Conservation (phyloP, 345 rosid species). For the Hibiscus tridactylites region DNA sequence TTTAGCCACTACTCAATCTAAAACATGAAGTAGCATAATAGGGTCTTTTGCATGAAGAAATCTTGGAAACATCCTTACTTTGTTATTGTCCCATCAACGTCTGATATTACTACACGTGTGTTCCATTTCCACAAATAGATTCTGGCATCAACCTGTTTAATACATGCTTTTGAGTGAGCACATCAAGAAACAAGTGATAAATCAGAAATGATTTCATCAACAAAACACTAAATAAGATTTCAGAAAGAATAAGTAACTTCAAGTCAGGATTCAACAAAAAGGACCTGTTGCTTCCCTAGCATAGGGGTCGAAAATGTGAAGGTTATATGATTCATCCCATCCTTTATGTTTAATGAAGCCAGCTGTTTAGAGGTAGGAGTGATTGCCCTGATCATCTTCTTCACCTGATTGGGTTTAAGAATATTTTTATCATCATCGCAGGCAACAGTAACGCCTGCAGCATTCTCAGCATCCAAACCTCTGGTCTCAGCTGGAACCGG, state of each 20-base stretch:
- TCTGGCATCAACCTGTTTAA: constrained; percentile 78
- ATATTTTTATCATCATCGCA: constrained; percentile 21
- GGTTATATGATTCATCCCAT: constrained; percentile 64
- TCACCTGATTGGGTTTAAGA: constrained; percentile 29
- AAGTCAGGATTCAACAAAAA: constrained; percentile 9
- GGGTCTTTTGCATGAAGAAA: not conserved
- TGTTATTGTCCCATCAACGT: constrained; percentile 98
- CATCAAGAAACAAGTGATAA: constrained; percentile 6
- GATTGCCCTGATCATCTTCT: constrained; percentile 45
- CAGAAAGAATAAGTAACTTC: constrained; percentile 6
- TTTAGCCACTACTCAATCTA: not conserved
- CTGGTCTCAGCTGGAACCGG: constrained; percentile 19
- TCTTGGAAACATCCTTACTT: constrained; percentile 34
- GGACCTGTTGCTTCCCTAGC: constrained; percentile 88
- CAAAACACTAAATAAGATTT: constrained; percentile 2
- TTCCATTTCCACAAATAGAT: constrained; percentile 97
- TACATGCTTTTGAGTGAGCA: constrained; percentile 2
- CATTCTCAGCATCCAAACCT: constrained; percentile 24
- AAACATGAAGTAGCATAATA: not conserved
- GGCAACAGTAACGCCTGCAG: constrained; percentile 16
- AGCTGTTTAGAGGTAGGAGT: constrained; percentile 86
- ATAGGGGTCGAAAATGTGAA: constrained; percentile 86
- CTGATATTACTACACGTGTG: constrained; percentile 79
- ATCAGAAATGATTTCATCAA: constrained; percentile 1
- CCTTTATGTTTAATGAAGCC: constrained; percentile 69